These are phyloP conservation scores for Penicillium sp. DNA, from an alignment of 2,329 filamentous ascomycete species.

Conservation along the genomic window DNA sequence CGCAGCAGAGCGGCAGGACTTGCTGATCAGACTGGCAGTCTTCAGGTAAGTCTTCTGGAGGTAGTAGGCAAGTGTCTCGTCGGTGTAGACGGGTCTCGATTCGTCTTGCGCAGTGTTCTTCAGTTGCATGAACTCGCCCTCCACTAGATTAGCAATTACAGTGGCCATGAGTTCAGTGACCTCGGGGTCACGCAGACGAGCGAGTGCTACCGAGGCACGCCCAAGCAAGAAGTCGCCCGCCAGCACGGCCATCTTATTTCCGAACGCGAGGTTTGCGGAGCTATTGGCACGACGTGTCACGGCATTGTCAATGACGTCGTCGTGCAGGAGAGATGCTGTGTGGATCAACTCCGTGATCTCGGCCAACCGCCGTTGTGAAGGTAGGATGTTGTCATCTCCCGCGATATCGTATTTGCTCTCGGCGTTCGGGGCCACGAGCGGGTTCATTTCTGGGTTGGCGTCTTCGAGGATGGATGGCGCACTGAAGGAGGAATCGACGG, in stretches of 20 bases:
- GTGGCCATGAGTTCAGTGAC: constrained; percentile 93
- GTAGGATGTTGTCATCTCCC: constrained; percentile 67
- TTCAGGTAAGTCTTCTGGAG: constrained; percentile 98
- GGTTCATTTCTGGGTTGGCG: constrained; percentile 68
- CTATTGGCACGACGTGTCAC: constrained; percentile 77
- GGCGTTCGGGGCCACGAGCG: constrained; percentile 52
- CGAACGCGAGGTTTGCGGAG: constrained; percentile 91
- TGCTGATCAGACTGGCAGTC: constrained; percentile 91
- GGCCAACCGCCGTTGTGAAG: constrained; percentile 86
- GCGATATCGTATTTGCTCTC: constrained; percentile 39
- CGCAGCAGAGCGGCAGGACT: constrained; percentile 88
- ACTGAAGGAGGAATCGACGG: constrained; percentile 62
- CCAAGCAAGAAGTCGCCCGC: constrained; percentile 96
- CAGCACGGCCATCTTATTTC: constrained; percentile 98
- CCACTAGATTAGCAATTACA: constrained; percentile 94
- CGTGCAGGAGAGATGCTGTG: constrained; percentile 91
- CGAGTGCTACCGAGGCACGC: constrained; percentile 87
- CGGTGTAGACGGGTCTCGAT: constrained; percentile 76
- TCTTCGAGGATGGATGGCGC: constrained; percentile 68
- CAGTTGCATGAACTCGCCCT: constrained; percentile 99
- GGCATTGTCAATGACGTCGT: constrained; percentile 96
- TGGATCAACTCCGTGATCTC: constrained; percentile 98
- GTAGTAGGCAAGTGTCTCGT: constrained; percentile 89
- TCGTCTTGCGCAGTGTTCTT: constrained; percentile 94
- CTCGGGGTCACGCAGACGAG: constrained; percentile 85